Conservation (phyloP, 768 basidiomycete species). For the Trametes coccinea region DNA sequence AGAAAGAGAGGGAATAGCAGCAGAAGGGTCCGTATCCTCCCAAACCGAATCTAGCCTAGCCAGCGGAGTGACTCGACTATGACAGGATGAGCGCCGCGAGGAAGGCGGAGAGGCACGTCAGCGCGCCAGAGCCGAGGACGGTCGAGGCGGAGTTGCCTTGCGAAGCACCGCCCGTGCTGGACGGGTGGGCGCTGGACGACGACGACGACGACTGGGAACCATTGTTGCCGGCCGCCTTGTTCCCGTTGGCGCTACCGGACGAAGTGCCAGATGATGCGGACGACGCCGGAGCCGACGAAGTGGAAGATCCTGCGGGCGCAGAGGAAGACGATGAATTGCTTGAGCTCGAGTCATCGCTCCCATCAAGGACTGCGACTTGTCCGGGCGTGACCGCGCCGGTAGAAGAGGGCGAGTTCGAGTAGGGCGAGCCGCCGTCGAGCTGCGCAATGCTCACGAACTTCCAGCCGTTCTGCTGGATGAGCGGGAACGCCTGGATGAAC, state of each 20-base stretch:
- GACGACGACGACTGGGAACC: background rate
- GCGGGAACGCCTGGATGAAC: slow-evolving; percentile 66
- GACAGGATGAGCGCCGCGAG: slow-evolving; percentile 16
- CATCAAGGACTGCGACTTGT: background rate
- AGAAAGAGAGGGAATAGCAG: background rate
- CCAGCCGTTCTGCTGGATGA: slow-evolving; percentile 74
- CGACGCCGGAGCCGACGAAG: background rate
- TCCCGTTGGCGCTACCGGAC: background rate
- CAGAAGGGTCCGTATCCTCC: background rate
- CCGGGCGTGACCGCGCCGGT: slow-evolving; percentile 7
- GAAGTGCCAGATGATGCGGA: background rate
- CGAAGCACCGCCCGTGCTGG: background rate
- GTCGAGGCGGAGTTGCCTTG: slow-evolving; percentile 9
- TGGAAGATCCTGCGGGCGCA: background rate
- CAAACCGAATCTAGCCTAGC: background rate
- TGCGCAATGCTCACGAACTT: slow-evolving; percentile 54
- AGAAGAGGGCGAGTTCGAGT: slow-evolving; percentile 25
- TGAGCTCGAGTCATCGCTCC: background rate
- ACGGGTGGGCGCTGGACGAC: background rate
- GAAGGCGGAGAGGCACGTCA: slow-evolving; percentile 6
- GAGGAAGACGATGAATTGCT: background rate
- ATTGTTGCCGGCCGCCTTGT: background rate
- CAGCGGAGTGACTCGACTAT: background rate
- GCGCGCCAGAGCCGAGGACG: background rate
- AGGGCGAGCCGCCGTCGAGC: slow-evolving; percentile 26